phyloP scores from a whole-genome alignment of 129 eudicot species.

The Tagetes patula region DNA sequence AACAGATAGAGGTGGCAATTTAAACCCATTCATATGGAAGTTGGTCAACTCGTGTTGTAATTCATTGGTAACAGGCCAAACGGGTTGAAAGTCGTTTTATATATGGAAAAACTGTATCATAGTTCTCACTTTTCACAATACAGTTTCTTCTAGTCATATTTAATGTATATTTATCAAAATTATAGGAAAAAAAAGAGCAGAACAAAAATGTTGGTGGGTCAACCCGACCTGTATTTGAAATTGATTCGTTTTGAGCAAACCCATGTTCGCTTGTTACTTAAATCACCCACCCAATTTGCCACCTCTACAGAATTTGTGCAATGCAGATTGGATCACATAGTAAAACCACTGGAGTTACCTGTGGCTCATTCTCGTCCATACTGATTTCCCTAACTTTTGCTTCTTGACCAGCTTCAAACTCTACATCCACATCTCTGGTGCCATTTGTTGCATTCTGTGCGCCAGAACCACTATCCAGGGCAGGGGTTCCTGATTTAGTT shows the following conservation, averaged over 20 bases:
- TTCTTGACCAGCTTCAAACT: slow-evolving; percentile 76
- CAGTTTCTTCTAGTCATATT: not conserved
- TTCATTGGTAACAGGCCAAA: not conserved
- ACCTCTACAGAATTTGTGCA: not conserved
- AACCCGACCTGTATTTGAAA: not conserved
- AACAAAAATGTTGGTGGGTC: slow-evolving; percentile 5
- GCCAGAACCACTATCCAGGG: slow-evolving; percentile 83
- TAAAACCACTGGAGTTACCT: slow-evolving; percentile 36
- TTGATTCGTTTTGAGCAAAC: not conserved
- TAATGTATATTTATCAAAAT: not conserved
- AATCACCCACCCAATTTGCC: not conserved
- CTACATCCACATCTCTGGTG: slow-evolving; percentile 79
- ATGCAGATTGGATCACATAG: slow-evolving; percentile 11
- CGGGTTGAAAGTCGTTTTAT: not conserved
- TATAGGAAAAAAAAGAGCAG: not conserved
- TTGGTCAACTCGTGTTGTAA: not conserved
- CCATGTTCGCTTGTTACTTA: not conserved
- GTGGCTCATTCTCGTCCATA: slow-evolving; percentile 64
- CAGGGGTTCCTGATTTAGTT: slow-evolving; percentile 66
- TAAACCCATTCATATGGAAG: not conserved
- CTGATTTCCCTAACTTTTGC: slow-evolving; percentile 84
- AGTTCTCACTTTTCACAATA: not conserved
- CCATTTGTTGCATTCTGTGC: slow-evolving; percentile 77
- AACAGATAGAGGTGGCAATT: slow-evolving; percentile 8
- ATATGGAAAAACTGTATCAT: not conserved